Evolutionary conservation across 176 grass and related monocot genomes (phyloP), one percentile per base, ranked within the genome.

Genomic region (Hsuehochloa calcarea): DNA sequence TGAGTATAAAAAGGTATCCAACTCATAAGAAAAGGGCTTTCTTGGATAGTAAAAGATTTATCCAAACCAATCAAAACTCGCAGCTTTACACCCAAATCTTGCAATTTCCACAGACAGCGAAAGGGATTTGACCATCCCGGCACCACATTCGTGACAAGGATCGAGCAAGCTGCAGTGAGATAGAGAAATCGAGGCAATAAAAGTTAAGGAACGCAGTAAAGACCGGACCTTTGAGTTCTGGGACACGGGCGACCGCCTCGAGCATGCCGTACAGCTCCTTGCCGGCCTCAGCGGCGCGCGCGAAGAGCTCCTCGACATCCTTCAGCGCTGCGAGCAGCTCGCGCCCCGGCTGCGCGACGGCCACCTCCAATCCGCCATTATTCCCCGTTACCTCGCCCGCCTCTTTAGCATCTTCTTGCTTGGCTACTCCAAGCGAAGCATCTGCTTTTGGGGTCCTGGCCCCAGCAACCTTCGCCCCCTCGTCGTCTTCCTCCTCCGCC

Each of bases 241-340:
- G 93, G 78, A 86, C 70, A 63, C 85, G 89, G 37, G 90, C 77
- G 49, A 80, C 81, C 5, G 90, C 93, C 79, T 98, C 96, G 3
- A 98, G 93, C 96, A 98, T 98, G 59, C 84, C 80, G 40, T 93
- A 86, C 4, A 98, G 86, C 71, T 98, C 96, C 88, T 96, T 95
- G 0, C 90, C 86, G 20, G 93, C 92, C 81, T 94, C 87, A 58
- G 87, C 85, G 25, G 91, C 93, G 44, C 91, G 84, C 4, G 84
- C 74, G 90, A 98, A 95, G 84, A 93, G 88, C 52, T 95, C 96
- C 65, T 93, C 91, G 43, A 94, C 93, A 64, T 92, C 89, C 64
- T 89, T 95, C 5, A 98, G 89, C 43, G 96, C 96, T 50, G 89
- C 77, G 10, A 98, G 93, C 23, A 98, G 80, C 76, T 98, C 96